Evolutionary conservation across 2,329 filamentous ascomycete genomes (phyloP).

Genomic region (Aureobasidium sp.): DNA sequence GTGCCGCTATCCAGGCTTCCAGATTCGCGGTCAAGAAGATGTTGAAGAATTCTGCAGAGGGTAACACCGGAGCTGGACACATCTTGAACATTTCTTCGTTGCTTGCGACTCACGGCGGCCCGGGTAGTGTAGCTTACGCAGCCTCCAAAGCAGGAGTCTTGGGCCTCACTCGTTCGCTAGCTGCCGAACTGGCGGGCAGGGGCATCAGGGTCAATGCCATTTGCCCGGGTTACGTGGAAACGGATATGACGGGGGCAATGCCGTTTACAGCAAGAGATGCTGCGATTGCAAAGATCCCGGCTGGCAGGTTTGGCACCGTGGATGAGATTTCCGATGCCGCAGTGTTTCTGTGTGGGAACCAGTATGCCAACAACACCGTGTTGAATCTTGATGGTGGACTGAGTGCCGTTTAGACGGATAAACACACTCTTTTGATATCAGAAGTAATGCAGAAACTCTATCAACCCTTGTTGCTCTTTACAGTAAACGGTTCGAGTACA

Average conservation of each 20-base stretch:
- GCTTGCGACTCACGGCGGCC: constrained; percentile 58
- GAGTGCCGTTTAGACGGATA: constrained; percentile 44
- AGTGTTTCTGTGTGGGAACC: constrained; percentile 50
- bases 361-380: constrained; percentile 79
- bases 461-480: no score
- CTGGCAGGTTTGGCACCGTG: constrained; percentile 36
- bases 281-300: constrained; percentile 32
- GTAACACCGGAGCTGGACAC: neutral
- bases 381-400: constrained; percentile 80
- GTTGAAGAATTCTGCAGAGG: constrained; percentile 29
- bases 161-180: constrained; percentile 17
- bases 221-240: constrained; percentile 18
- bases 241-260: constrained; percentile 33
- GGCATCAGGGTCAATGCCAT: constrained; percentile 60
- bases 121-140: constrained; percentile 47
- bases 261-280: constrained; percentile 34
- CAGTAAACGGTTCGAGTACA: no score
- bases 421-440: no score
- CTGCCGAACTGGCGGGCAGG: constrained; percentile 34
- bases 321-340: constrained; percentile 44
- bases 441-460: no score
- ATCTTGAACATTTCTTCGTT: constrained; percentile 79
- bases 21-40: constrained; percentile 42
- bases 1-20: constrained; percentile 55
- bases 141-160: constrained; percentile 22